Evolutionary conservation across 148 eudicot genomes (phyloP), one percentile per base, ranked within the genome.

Genomic region (Cornus suecica): DNA sequence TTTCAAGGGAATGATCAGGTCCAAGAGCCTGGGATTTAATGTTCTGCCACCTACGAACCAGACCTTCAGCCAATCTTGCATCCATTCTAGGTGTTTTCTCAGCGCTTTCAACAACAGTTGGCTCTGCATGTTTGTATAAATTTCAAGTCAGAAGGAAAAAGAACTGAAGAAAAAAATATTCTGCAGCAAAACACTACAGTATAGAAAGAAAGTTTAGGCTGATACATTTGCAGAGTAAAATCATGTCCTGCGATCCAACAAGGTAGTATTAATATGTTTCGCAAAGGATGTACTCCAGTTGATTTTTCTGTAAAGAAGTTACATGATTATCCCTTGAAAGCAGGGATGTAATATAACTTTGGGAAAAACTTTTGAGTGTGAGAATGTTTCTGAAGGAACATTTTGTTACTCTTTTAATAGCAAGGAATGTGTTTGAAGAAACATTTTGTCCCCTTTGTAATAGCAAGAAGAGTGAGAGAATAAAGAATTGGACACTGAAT

Each of bases 1-100:
- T 92, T 58, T 77, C 93, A 62, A 91, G 71, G 80, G 84, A 84
- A 83, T 95, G 99, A 82, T 80, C 86, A 23, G 86, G 87, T 80
- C 99, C 99, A 80, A 95, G 87, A 68, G 99, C 97, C 80, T 87
- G 87, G 51, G 98, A 88, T 78, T 95, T 93, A 65, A 91, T 80
- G 77, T 73, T 80, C 83, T 95, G 97, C 99, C 99, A 95, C 79
- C 84, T 91, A 28, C 88, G 89, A 74, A 93, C 97, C 69, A 93
- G 60, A 81, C 56, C 82, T 85, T 93, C 99, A 3, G 99, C 99
- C 45, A 86, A 83, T 69, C 90, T 87, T 56, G 97, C 97, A 86
- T 95, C 98, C 99, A 95, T 95, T 88, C 86, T 91, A 8, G 88
- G 90, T 75, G 86, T 76, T 80, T 80, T 87, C 71, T 77, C 87